Evolutionary conservation across 176 grass and related monocot genomes (phyloP), one percentile per base, ranked within the genome.

Genomic region (Aegilops sharonensis): DNA sequence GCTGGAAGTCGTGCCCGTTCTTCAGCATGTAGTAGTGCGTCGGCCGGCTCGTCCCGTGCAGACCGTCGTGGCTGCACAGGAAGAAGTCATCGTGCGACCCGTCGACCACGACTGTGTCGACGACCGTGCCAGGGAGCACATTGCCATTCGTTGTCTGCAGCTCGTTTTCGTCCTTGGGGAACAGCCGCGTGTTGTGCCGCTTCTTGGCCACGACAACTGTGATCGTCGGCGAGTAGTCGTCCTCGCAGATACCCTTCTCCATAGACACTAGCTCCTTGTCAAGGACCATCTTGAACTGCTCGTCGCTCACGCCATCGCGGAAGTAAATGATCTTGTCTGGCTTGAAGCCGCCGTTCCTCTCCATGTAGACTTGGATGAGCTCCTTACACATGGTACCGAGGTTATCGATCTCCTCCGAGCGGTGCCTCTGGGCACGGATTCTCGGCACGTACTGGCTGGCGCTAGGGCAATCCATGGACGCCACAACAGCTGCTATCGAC

Each of bases 171-270:
- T 85, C 85, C 83, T 80, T 88, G 56, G 88, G 91, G 30, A 93
- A 93, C 42, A 93, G 64, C 2, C 88, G 64, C 1, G 91, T 90
- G 91, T 71, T 34, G 85, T 93, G 91, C 1, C 91, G 81, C 78
- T 93, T 93, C 76, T 90, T 89, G 34, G 83, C 85, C n/a, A 93
- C 91, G 32, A 91, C 69, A 30, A 90, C 91, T 3, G 91, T 93
- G 66, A 91, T 86, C 9, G 81, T 91, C 29, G 91, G 91, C 6
- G 88, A 78, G 32, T 93, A 91, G 63, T 24, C 57, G 9, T 75
- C 37, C 59, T 56, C 78, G 78, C 85, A 76, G 82, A 90, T 87
- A 21, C 61, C 64, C 39, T 34, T 40, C 85, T 69, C 54, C 54
- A 93, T 75, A 34, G 90, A 78, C 0, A 34, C 48, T 42, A 93